phyloP scores from a whole-genome alignment of 1,139 yeast genomes.

The Hanseniaspora gamundiae region DNA sequence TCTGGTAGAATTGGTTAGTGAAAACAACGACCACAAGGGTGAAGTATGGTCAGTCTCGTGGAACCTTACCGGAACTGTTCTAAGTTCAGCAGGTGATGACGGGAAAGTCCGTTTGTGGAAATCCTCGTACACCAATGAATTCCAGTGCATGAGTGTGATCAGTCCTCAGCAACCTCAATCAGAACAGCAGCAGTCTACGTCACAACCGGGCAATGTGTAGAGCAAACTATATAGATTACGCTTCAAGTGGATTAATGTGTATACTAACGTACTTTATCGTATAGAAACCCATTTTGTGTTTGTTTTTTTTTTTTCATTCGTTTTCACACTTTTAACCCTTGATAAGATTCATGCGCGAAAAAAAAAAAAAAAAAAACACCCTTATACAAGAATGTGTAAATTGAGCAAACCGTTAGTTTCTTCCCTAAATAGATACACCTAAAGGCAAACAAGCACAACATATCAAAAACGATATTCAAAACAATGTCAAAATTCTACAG shows the following conservation, averaged over 20 bases:
- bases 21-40: constrained; percentile 64
- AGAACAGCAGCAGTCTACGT: neutral
- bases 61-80: constrained; percentile 86
- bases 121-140: constrained; percentile 70
- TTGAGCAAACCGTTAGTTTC: too few species aligned
- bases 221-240: neutral
- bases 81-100: constrained; percentile 92
- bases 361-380: too few species aligned
- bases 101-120: constrained; percentile 90
- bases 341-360: too few species aligned
- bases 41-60: constrained; percentile 96
- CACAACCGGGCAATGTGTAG: neutral
- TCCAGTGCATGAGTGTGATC: constrained; percentile 85
- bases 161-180: constrained; percentile 41
- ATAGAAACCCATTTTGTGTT: too few species aligned
- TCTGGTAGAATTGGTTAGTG: constrained; percentile 39
- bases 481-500: constrained; percentile 41
- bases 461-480: too few species aligned
- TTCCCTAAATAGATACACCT: neutral
- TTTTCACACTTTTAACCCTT: too few species aligned
- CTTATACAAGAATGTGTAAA: too few species aligned
- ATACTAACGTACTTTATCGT: too few species aligned
- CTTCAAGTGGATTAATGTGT: too few species aligned
- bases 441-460: neutral
- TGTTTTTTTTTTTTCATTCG: too few species aligned